phyloP scores from a whole-genome alignment of 148 eudicot genomes.

The Rhododendron williamsianum region DNA sequence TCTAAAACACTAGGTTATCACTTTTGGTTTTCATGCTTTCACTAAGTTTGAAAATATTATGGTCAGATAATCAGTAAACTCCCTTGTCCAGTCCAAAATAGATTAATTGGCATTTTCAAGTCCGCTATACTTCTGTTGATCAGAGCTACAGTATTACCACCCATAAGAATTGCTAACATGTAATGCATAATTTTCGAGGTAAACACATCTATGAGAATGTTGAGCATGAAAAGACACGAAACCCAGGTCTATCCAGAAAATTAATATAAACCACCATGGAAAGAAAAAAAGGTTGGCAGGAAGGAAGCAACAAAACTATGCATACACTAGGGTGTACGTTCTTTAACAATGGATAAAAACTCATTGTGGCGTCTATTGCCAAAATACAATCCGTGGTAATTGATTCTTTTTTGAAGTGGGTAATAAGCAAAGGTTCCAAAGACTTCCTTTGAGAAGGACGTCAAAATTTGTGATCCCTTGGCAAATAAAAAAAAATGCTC shows the following conservation, averaged over 20 bases:
- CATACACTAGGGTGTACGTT: not conserved
- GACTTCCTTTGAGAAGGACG: not conserved
- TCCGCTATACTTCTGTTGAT: not conserved
- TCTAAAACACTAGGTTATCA: not conserved
- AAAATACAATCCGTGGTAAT: not conserved
- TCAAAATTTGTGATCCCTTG: not conserved
- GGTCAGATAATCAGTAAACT: not conserved
- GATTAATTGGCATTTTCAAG: not conserved
- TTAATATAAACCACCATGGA: not conserved
- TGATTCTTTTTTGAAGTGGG: not conserved
- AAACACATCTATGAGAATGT: not conserved
- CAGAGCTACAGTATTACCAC: not conserved
- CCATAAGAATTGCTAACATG: not conserved
- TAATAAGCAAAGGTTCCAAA: not conserved
- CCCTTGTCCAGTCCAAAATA: not conserved
- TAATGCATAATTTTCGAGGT: not conserved
- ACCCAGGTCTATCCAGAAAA: not conserved
- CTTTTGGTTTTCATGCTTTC: too few species aligned
- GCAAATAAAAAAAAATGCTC: not conserved
- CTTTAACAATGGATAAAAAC: not conserved
- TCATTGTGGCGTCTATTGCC: not conserved
- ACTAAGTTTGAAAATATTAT: not conserved
- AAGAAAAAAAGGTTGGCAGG: not conserved
- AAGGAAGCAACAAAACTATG: not conserved
- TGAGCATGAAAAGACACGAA: not conserved